These are phyloP conservation scores for Rhizoctonia solani DNA, from an alignment of 1,284 basidiomycete species.

Conservation along the genomic window DNA sequence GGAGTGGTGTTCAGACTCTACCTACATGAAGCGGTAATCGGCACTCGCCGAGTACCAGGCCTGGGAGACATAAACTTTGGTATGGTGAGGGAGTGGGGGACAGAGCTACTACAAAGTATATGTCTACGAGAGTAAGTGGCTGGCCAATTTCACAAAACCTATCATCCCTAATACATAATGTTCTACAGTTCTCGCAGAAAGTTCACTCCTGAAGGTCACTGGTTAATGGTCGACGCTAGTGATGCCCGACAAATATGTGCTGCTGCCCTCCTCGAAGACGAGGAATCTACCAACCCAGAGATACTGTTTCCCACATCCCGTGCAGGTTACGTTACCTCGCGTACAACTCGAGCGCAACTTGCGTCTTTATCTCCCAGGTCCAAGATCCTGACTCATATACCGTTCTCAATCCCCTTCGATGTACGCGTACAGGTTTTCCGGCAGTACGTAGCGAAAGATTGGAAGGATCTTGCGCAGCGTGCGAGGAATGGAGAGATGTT, in stretches of 20 bases:
- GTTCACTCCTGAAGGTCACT: conserved; percentile 82
- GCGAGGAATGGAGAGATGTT: neutral
- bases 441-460: conserved; percentile 73
- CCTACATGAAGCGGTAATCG: conserved; percentile 58
- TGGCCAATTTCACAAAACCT: conserved; percentile 39
- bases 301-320: neutral
- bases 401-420: conserved; percentile 94
- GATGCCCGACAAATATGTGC: conserved; percentile 31
- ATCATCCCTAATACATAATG: conserved; percentile 37
- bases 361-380: conserved; percentile 81
- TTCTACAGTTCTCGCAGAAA: conserved; percentile 70
- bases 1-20: conserved; percentile 82
- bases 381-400: conserved; percentile 92
- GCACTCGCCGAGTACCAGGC: conserved; percentile 48
- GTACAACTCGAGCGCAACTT: conserved; percentile 56
- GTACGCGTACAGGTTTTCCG: conserved; percentile 89
- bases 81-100: conserved; percentile 69
- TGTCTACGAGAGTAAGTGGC: conserved; percentile 80
- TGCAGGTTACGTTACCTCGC: conserved; percentile 37
- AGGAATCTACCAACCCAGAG: neutral
- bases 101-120: conserved; percentile 75
- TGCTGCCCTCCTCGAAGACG: conserved; percentile 25
- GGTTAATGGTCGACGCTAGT: conserved; percentile 65
- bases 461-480: conserved; percentile 6
- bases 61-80: conserved; percentile 58